Base-by-base conservation (phyloP, 495 filamentous ascomycete species). In the Daldinia grandis region DNA sequence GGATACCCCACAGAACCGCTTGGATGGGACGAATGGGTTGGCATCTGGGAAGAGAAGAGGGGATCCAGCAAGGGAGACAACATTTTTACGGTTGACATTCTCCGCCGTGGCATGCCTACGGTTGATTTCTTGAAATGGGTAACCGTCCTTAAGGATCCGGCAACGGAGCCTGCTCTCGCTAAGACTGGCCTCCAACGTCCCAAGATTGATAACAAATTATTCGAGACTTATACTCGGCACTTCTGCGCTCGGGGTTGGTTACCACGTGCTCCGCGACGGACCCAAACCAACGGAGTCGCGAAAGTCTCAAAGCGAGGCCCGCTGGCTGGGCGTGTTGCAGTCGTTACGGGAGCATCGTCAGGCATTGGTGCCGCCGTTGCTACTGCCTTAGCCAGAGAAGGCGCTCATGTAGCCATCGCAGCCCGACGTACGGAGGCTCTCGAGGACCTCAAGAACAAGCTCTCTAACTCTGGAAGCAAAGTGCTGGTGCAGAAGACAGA, bases 241-340 rank as follows among this genome's bases (percentile, higher is more conserved):
- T 92, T 89, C 85, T 92, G 86, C 69, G 88, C 88, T 25, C 78
- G 89, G 73, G 89, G 89, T 28, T 92, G 89, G 89, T 78, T 92
- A 8, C 80, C 85, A 10, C 76, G 78, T 14, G 80, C 87, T 35
- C 89, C 88, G 1, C 78, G 79, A 9, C 80, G 79, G 4, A 78
- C 79, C 24, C 59, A 81, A 28, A 72, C 78, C 14, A 80, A 78
- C 28, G 77, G 79, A 17, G 69, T 78, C 1, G 62, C 73, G 0
- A 78, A 78, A 49, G 70, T 69, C 21, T 68, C 76, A 47, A 78
- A 77, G 5, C 82, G 80, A 63, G 87, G 87, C 0, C 77, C 77
- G 9, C 77, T 91, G 10, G 81, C 79, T 55, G 89, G 89, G 8
- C 80, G 81, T 1, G 82, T 87, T 0, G 85, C 84, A 27, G 78